Evolutionary conservation across 2,329 filamentous ascomycete genomes (phyloP).

Genomic region (Colletotrichum liriopes): DNA sequence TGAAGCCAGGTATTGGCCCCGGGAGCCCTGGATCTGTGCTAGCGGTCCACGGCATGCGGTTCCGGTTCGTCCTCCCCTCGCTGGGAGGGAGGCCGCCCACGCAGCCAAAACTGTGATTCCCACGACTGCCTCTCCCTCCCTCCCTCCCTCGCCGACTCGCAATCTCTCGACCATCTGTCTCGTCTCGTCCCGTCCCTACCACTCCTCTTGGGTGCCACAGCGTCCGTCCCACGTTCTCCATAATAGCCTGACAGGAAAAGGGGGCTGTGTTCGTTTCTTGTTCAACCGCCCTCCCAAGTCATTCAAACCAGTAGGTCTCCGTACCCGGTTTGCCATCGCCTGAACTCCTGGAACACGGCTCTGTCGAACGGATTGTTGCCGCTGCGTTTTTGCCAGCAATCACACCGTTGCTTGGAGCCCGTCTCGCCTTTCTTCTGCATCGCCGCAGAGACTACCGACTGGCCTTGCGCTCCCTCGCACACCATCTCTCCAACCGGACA

Average conservation of each 20-base stretch:
- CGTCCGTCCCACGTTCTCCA: slow-evolving; percentile 35
- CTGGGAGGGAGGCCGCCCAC: slow-evolving; percentile 21
- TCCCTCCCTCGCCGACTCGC: neutral
- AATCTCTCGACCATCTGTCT: neutral
- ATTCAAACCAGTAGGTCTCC: neutral
- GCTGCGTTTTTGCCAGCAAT: neutral
- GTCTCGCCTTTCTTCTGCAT: slow-evolving; percentile 19
- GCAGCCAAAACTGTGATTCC: slow-evolving; percentile 16
- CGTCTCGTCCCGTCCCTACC: slow-evolving; percentile 31
- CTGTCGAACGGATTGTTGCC: slow-evolving; percentile 10
- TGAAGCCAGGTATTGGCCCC: neutral
- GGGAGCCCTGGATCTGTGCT: neutral
- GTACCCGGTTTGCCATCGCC: slow-evolving; percentile 22
- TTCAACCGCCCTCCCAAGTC: slow-evolving; percentile 24
- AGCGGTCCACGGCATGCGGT: neutral
- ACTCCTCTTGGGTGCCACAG: slow-evolving; percentile 17
- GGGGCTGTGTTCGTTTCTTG: slow-evolving; percentile 42
- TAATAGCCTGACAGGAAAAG: slow-evolving; percentile 40
- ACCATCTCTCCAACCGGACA: slow-evolving; percentile 32
- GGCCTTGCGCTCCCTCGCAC: slow-evolving; percentile 34
- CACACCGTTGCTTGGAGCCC: neutral
- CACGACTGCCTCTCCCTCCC: neutral
- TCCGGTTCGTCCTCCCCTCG: neutral
- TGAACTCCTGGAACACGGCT: slow-evolving; percentile 37
- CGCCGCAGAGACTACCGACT: slow-evolving; percentile 34